Percentiles rank a stretch among this genome's conserved stretches.
Conservation (phyloP, 1,284 basidiomycete species). For the Malassezia arunalokei region DNA sequence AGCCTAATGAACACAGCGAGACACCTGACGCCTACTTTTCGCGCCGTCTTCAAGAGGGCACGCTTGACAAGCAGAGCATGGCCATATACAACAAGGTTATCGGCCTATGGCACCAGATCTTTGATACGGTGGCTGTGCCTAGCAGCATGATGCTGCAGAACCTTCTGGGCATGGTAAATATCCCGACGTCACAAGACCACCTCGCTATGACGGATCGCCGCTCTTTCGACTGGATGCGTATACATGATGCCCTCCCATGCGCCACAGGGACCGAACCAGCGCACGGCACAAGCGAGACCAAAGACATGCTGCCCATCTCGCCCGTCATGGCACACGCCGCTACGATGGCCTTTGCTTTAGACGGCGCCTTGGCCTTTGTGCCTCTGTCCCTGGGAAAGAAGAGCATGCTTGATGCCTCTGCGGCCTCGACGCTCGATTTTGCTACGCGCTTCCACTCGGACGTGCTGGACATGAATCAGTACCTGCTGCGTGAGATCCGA, state of each 20-base stretch:
- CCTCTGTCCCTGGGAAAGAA: conserved; percentile 29
- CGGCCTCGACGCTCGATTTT: conserved; percentile 31
- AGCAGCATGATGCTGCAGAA: conserved; percentile 11
- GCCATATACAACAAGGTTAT: background rate
- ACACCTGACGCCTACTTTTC: conserved; percentile 10
- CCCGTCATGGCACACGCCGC: conserved; percentile 14
- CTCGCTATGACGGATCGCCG: conserved; percentile 11
- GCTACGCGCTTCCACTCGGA: conserved; percentile 31
- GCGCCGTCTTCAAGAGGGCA: conserved; percentile 17
- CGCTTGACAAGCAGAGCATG: conserved; percentile 12
- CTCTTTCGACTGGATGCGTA: conserved; percentile 22
- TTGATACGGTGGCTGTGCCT: conserved; percentile 2
- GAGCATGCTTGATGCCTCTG: conserved; percentile 19
- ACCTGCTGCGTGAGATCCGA: conserved; percentile 26
- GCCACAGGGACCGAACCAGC: background rate
- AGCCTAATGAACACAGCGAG: conserved; percentile 13
- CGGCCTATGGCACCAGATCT: conserved; percentile 5
- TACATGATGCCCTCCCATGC: conserved; percentile 3
- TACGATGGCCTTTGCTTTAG: conserved; percentile 23
- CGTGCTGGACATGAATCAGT: conserved; percentile 21
- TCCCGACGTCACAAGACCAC: conserved; percentile 7
- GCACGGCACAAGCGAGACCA: background rate
- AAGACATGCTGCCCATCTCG: conserved; percentile 8
- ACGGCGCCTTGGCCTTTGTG: conserved; percentile 33
- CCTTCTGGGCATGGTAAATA: conserved; percentile 9